A percentile compares a stretch with the other conserved stretches of the same genome.
These are phyloP conservation scores for Calonectria pseudoturangicola DNA, from an alignment of 2,329 filamentous ascomycete genomes.

Conservation along the genomic window DNA sequence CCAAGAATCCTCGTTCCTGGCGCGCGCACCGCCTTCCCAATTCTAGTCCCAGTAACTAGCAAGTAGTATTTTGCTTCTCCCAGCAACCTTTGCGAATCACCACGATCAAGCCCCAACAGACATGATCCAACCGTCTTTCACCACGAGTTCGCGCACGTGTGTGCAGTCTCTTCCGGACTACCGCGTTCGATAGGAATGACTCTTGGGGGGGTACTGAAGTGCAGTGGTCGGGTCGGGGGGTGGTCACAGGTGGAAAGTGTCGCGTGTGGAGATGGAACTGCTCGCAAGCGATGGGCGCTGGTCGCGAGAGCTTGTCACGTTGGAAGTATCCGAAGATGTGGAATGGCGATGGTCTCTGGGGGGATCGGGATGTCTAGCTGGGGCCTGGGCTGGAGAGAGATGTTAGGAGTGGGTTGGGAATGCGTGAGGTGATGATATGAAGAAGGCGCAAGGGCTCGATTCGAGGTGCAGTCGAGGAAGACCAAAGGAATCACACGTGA, in stretches of 20 bases:
- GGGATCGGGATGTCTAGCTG: conserved; percentile 18
- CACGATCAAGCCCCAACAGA: conserved; percentile 48
- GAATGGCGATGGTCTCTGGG: background rate
- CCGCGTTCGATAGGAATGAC: conserved; percentile 36
- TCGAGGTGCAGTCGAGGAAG: conserved; percentile 37
- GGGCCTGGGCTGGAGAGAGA: conserved; percentile 21
- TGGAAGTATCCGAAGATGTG: conserved; percentile 17
- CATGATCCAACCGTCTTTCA: conserved; percentile 47
- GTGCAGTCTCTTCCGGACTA: conserved; percentile 36
- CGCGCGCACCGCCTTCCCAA: conserved; percentile 48
- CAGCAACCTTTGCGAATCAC: conserved; percentile 48
- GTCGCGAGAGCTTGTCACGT: conserved; percentile 28
- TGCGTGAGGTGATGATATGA: conserved; percentile 26
- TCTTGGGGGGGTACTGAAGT: conserved; percentile 29
- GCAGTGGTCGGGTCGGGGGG: conserved; percentile 32
- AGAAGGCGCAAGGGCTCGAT: conserved; percentile 26
- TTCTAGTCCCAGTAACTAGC: conserved; percentile 52
- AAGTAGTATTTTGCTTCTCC: conserved; percentile 44
- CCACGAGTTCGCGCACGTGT: conserved; percentile 40
- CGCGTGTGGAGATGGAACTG: conserved; percentile 33
- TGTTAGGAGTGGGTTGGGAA: conserved; percentile 21
- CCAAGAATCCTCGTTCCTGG: conserved; percentile 52
- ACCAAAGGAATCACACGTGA: conserved; percentile 41
- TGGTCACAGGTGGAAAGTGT: conserved; percentile 26
- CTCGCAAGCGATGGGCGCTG: conserved; percentile 27